These are phyloP conservation scores for Tylopilus felleus DNA, from an alignment of 768 basidiomycete species.

Conservation along the genomic window DNA sequence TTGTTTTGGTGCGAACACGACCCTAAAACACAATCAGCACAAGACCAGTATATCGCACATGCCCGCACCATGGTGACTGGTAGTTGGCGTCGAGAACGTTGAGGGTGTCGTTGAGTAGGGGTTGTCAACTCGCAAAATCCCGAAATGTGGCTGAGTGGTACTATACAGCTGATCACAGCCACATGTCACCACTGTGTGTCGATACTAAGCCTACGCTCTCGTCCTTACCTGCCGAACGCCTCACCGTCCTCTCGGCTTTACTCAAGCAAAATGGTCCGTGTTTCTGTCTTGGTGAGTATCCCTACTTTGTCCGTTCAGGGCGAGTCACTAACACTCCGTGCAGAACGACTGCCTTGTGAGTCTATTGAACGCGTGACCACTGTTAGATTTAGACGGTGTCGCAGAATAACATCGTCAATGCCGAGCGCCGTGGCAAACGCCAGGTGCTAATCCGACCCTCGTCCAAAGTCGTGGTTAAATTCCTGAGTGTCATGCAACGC, in stretches of 20 bases:
- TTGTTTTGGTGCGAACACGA: conserved; percentile 99
- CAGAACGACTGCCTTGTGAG: conserved; percentile 59
- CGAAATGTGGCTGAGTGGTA: conserved; percentile 26
- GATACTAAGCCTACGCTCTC: no score
- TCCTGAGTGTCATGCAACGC: conserved; percentile 97
- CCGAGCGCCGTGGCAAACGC: conserved; percentile 98
- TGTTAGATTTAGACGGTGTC: conserved; percentile 3
- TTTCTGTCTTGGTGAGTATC: conserved; percentile 67
- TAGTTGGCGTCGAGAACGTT: conserved; percentile 24
- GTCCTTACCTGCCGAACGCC: not conserved
- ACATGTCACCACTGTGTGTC: conserved; percentile 3
- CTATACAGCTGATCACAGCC: conserved; percentile 29
- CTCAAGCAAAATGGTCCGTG: conserved; percentile 71
- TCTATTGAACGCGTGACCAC: not conserved
- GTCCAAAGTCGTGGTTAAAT: conserved; percentile 97
- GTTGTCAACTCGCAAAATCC: conserved; percentile 9
- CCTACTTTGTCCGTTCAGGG: not conserved
- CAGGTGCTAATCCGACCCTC: conserved; percentile 97
- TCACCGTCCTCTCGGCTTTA: not conserved
- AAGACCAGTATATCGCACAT: conserved; percentile 4
- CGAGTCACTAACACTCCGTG: not conserved
- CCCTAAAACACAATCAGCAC: conserved; percentile 52
- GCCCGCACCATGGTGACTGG: conserved; percentile 48
- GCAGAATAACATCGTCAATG: conserved; percentile 98
- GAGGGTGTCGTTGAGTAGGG: not conserved